Conservation (phyloP, 345 rosid species). For the Eutrema heterophyllum region DNA sequence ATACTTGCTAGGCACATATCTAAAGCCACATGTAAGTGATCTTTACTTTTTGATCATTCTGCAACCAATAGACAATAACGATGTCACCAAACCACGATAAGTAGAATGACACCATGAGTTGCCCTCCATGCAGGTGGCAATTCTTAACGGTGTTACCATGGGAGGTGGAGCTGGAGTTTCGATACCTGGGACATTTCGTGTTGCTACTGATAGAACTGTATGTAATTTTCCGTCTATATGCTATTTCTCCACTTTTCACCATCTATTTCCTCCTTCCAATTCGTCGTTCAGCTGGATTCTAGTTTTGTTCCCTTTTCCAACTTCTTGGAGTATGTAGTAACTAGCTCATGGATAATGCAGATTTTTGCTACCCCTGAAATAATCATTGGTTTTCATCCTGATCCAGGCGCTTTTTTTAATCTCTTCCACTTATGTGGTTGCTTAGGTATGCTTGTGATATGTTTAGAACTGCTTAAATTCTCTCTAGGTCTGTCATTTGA, state of each 20-base stretch:
- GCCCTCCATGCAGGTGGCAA: constrained; percentile 53
- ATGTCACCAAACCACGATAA: not conserved
- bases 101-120: constrained; percentile 16
- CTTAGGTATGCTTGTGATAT: constrained; percentile 50
- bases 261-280: not conserved
- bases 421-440: constrained; percentile 82
- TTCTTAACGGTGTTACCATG: constrained; percentile 88
- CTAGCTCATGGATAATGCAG: constrained; percentile 38
- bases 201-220: constrained; percentile 87
- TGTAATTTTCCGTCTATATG: not conserved
- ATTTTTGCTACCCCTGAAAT: constrained; percentile 95
- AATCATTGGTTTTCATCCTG: constrained; percentile 92
- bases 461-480: not conserved
- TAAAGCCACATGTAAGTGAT: constrained; percentile 44
- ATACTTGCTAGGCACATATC: constrained; percentile 38
- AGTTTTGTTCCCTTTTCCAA: not conserved
- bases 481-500: constrained; percentile 2
- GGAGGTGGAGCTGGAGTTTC: constrained; percentile 97
- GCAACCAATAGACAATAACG: not conserved
- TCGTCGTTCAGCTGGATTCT: constrained; percentile 4
- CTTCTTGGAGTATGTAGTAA: constrained; percentile 11
- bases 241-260: not conserved
- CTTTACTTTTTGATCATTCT: not conserved
- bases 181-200: constrained; percentile 78
- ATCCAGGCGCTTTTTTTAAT: constrained; percentile 92